Percentiles rank a stretch among this genome's conserved stretches.
These are phyloP conservation scores for Cudoniella acicularis DNA, from an alignment of 495 filamentous ascomycete species.

Conservation along the genomic window DNA sequence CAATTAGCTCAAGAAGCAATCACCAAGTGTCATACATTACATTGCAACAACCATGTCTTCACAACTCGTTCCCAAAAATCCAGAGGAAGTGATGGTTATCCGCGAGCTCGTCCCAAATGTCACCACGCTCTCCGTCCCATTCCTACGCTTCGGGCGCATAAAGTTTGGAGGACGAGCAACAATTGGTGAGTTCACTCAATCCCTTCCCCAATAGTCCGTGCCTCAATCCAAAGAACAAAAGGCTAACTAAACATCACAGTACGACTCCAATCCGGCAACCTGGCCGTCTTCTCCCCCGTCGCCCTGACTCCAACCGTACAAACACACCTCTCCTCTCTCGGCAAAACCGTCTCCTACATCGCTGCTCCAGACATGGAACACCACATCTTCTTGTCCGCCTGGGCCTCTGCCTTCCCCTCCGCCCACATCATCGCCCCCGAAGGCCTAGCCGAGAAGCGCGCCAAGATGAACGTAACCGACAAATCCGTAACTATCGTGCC, in stretches of 20 bases:
- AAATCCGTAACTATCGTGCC: slow-evolving; percentile 56
- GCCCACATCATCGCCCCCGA: slow-evolving; percentile 81
- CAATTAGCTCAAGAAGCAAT: no score
- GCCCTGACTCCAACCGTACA: slow-evolving; percentile 75
- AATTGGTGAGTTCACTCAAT: slow-evolving; percentile 54
- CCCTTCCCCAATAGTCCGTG: not conserved
- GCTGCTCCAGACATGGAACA: slow-evolving; percentile 86
- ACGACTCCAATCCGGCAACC: slow-evolving; percentile 65
- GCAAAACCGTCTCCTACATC: slow-evolving; percentile 74
- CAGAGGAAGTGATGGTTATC: slow-evolving; percentile 79
- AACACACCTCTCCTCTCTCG: slow-evolving; percentile 60
- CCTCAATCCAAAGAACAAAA: slow-evolving; percentile 10
- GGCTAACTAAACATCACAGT: slow-evolving; percentile 59
- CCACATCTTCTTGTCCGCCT: slow-evolving; percentile 83
- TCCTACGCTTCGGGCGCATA: slow-evolving; percentile 72
- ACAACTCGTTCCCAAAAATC: slow-evolving; percentile 47
- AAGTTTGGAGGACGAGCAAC: slow-evolving; percentile 87
- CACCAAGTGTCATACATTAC: not conserved
- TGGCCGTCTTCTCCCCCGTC: slow-evolving; percentile 91
- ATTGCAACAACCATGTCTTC: slow-evolving; percentile 10
- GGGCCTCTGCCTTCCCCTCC: slow-evolving; percentile 72
- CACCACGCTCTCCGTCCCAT: slow-evolving; percentile 79
- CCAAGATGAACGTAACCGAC: slow-evolving; percentile 45
- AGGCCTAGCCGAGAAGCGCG: slow-evolving; percentile 81
- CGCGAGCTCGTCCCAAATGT: slow-evolving; percentile 76